Evolutionary conservation across 768 basidiomycete species (phyloP).

Genomic region (Termitomyces sp.): DNA sequence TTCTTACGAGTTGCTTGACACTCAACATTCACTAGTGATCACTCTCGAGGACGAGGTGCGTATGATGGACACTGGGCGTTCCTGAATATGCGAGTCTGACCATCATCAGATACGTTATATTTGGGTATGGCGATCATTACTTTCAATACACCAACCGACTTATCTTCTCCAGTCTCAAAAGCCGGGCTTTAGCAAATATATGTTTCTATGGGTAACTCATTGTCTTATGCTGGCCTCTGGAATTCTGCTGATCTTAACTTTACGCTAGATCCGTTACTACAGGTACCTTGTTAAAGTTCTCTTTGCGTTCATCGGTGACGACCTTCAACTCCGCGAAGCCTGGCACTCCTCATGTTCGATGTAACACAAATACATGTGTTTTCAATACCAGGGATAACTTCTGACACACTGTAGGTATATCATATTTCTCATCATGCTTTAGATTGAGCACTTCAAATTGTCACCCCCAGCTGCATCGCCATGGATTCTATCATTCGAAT

Average conservation of each 20-base stretch:
- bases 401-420: constrained; percentile 29
- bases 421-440: neutral
- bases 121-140: constrained; percentile 27
- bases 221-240: neutral
- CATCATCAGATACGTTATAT: constrained; percentile 31
- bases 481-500: constrained; percentile 41
- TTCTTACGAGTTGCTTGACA: neutral
- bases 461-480: constrained; percentile 33
- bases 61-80: neutral
- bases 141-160: neutral
- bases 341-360: constrained; percentile 39
- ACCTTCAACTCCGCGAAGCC: constrained; percentile 18
- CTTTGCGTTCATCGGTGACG: too few species aligned
- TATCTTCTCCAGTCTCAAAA: constrained; percentile 26
- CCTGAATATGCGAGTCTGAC: too few species aligned
- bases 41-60: constrained; percentile 32
- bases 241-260: neutral
- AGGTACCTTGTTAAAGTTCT: constrained; percentile 1
- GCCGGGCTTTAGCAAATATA: constrained; percentile 29
- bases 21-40: constrained; percentile 18
- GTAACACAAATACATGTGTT: constrained; percentile 43
- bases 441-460: neutral
- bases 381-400: constrained; percentile 32
- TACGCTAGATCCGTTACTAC: constrained; percentile 41
- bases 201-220: constrained; percentile 38